Evolutionary conservation across 164 flowering plant genomes (phyloP), one percentile per base, ranked within the genome.

Genomic region (Nymphaea colorata): DNA sequence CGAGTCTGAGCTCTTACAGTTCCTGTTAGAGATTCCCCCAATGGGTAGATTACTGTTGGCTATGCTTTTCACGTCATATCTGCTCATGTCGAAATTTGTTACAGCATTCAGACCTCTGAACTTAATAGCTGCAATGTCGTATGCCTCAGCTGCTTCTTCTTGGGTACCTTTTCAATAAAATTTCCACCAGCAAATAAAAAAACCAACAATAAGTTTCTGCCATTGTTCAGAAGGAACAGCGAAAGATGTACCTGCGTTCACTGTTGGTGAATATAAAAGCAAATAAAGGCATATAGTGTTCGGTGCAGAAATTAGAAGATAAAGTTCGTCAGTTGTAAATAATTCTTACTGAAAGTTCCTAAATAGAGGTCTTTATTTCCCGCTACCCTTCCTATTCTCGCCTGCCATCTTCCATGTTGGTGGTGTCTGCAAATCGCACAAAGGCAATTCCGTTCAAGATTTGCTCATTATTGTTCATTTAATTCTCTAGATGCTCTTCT

Each of bases 351-450:
- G 69, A 87, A 90, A 15, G 96, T 90, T 75, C 96, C 96, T 65
- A 90, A 80, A 69, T 90, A 90, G 66, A 90, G 93, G 71, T 90
- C 96, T 76, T 90, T 90, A 81, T 90, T 87, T 47, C 96, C 96
- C 12, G 96, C 96, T 42, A 90, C 93, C 70, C 96, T 79, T 53
- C 96, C 96, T 15, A 89, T 89, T 70, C 96, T 82, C 67, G 96
- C 96, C 64, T 90, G 96, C 96, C 96, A 90, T 53, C 96, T 67
- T 8, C 96, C 96, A 76, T 90, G 96, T 69, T 90, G 96, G 78
- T 90, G 96, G 69, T 90, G 96, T 78, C 96, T 90, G 69, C 57
- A 73, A 71, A 1, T 53, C 11, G 8, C 41, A 47, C 55, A 47
- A 62, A 47, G n/a, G 42, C 61, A 68, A 45, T 64, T 36, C 36